These are phyloP conservation scores for Vitellaria paradoxa DNA, from an alignment of 179 eudicot genomes.

Conservation along the genomic window DNA sequence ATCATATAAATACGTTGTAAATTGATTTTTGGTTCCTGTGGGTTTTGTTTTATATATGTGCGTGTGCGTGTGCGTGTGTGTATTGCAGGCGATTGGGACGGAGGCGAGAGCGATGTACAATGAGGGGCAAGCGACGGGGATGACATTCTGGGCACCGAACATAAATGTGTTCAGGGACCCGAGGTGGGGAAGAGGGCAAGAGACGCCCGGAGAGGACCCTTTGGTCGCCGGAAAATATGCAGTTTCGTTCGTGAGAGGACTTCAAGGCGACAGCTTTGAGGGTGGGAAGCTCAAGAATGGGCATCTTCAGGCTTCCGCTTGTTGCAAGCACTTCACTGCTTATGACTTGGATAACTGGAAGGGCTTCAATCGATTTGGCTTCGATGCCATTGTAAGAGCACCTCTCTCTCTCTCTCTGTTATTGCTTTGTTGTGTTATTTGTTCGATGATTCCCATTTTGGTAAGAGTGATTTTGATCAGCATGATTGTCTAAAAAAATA, in stretches of 20 bases:
- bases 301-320: constrained; percentile 65
- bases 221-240: constrained; percentile 49
- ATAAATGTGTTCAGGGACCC: constrained; percentile 80
- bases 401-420: neutral
- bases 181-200: constrained; percentile 89
- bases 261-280: constrained; percentile 57
- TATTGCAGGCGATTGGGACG: constrained; percentile 50
- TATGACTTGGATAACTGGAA: constrained; percentile 78
- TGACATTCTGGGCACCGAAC: constrained; percentile 92
- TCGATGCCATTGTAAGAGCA: constrained; percentile 63
- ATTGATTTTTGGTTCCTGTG: no score
- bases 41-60: no score
- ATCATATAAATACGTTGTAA: no score
- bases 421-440: no score
- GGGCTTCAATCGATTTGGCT: constrained; percentile 43
- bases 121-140: constrained; percentile 67
- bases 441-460: no score
- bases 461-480: no score
- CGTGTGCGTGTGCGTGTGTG: no score
- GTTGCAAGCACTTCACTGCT: constrained; percentile 83
- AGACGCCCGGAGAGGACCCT: constrained; percentile 85
- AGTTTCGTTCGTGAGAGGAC: constrained; percentile 60
- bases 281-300: constrained; percentile 38
- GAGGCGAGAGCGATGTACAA: constrained; percentile 78
- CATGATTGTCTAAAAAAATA: no score